Base-by-base conservation (phyloP, 169 alveolate genomes). In the Eimeria sp. region DNA sequence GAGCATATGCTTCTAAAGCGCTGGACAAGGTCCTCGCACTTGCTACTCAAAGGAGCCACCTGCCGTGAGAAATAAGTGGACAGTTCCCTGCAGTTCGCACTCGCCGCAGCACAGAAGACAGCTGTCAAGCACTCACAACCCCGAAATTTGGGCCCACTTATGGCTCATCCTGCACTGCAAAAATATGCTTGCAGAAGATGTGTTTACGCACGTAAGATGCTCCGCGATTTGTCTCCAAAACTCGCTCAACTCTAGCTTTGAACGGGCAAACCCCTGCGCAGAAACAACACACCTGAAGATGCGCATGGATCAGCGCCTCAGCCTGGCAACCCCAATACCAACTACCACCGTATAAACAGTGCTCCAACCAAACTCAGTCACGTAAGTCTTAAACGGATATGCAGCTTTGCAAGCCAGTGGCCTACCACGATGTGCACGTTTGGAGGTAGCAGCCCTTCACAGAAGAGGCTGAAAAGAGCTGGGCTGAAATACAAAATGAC, bases 391-490 rank as follows among this genome's bases (percentile, higher is more conserved):
- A 14, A 33, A 49, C n/a, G 25, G 72, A 0, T 9, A 27, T 74
- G 56, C 18, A 33, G n/a, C 52, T 30, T 25, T 9, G 83, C 33
- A 74, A 20, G 95, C 23, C 60, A 80, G 33, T 90, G 90, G 91
- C 96, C 93, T 68, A 97, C 98, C 71, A 97, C 96, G 60, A 97
- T 76, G 89, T 95, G 96, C 83, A 97, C 89, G 72, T 95, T 88
- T 74, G 95, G 96, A 40, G 98, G 98, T 33, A 97, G 90, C 27
- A 83, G 95, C n/a, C 97, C 97, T 89, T 97, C 97, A 95, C 98
- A 97, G 74, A 96, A 97, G 33, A 97, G 95, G 95, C 97, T 95
- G 95, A 97, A 97, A 56, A 97, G 87, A 25, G 98, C 97, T 27
- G 97, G 98, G 74, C 97, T 95, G 95, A 40, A 64, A 30, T n/a